Conservation (phyloP, 2,329 filamentous ascomycete species). For the Neoscytalidium dimidiatum region DNA sequence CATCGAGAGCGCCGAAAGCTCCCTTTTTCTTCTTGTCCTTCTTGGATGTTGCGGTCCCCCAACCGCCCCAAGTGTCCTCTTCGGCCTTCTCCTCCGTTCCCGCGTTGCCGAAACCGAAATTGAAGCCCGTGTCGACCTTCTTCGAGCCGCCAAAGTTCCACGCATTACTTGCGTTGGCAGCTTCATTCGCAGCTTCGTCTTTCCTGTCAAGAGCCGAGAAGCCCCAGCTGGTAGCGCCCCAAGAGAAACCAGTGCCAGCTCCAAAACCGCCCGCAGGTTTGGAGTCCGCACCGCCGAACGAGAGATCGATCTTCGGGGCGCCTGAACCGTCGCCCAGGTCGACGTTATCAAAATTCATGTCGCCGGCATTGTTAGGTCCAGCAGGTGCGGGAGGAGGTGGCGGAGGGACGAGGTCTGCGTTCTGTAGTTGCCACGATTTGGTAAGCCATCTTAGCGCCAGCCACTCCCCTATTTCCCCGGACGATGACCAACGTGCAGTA, state of each 20-base stretch:
- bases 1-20: conserved; percentile 25
- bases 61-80: conserved; percentile 7
- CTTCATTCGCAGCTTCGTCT: conserved; percentile 23
- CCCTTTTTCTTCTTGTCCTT: conserved; percentile 38
- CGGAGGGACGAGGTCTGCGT: conserved; percentile 20
- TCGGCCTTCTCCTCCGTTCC: conserved; percentile 32
- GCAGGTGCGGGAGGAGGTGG: conserved; percentile 31
- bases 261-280: conserved; percentile 24
- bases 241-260: conserved; percentile 36
- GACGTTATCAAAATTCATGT: conserved; percentile 50
- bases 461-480: conserved; percentile 3
- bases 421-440: conserved; percentile 5
- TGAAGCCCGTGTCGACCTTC: conserved; percentile 19
- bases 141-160: conserved; percentile 7
- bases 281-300: conserved; percentile 39
- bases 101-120: conserved; percentile 20
- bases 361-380: conserved; percentile 34
- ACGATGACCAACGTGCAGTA: background rate
- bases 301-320: conserved; percentile 49
- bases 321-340: conserved; percentile 41
- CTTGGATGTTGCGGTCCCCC: conserved; percentile 13
- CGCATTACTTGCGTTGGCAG: conserved; percentile 20
- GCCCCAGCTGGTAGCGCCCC: conserved; percentile 38
- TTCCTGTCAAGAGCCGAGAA: conserved; percentile 26
- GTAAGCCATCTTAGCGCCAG: conserved; percentile 16